A percentile compares a stretch with the other conserved stretches of the same genome.
phyloP scores from a whole-genome alignment of 1,139 yeast genomes.

The Meyerozyma sp. region DNA sequence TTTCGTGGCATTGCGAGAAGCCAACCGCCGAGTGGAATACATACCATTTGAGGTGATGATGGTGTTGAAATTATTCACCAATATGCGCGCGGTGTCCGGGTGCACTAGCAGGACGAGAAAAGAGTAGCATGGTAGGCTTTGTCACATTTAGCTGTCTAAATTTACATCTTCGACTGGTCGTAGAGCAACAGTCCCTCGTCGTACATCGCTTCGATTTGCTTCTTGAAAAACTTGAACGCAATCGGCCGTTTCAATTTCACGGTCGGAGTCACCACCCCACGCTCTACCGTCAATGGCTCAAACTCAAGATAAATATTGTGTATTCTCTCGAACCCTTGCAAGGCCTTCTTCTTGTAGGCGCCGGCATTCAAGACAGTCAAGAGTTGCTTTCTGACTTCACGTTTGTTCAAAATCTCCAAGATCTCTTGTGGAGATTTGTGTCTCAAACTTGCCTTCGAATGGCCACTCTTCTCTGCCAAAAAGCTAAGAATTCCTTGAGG shows the following conservation, averaged over 20 bases:
- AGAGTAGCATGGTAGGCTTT: too few relatives aligned
- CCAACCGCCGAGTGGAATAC: conserved; percentile 1
- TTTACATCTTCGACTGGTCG: background rate
- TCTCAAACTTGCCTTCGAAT: background rate
- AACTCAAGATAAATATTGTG: conserved; percentile 19
- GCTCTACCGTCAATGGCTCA: conserved; percentile 20
- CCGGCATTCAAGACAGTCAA: conserved; percentile 9
- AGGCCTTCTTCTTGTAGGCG: conserved; percentile 5
- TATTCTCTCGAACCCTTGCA: conserved; percentile 20
- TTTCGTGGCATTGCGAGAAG: conserved; percentile 4
- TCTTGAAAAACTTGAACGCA: conserved; percentile 16
- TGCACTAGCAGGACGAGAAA: background rate
- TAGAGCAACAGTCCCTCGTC: conserved; percentile 12
- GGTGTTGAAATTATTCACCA: background rate
- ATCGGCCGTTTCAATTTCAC: conserved; percentile 21
- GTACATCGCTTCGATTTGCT: conserved; percentile 16
- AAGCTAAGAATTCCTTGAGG: conserved; percentile 7
- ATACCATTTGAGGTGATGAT: conserved; percentile 7
- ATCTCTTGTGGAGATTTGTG: conserved; percentile 1
- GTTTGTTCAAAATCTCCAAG: conserved; percentile 10
- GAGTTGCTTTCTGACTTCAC: conserved; percentile 8
- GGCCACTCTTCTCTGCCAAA: background rate
- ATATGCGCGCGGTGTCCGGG: background rate
- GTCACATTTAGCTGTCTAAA: background rate
- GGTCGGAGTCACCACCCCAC: conserved; percentile 22